Conservation (phyloP, 805 yeast genomes). For the Candida khao-thaluensis region DNA sequence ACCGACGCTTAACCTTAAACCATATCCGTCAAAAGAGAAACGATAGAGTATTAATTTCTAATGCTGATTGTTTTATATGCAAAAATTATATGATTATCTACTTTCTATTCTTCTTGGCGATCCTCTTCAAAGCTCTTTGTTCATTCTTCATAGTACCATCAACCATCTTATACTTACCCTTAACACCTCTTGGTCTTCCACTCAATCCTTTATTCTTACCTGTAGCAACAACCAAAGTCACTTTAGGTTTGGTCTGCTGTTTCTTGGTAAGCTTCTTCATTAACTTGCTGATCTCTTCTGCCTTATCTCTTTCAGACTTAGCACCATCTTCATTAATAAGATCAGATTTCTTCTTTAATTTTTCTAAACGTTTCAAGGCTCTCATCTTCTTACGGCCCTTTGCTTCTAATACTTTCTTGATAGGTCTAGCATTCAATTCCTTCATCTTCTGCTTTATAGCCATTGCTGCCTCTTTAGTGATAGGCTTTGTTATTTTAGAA, state of each 20-base stretch:
- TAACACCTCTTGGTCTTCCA: conserved; percentile 96
- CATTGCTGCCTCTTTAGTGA: conserved; percentile 76
- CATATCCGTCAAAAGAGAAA: too few relatives aligned
- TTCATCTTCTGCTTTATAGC: conserved; percentile 44
- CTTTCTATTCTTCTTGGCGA: conserved; percentile 81
- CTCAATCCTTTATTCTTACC: conserved; percentile 82
- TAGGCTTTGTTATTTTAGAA: conserved; percentile 83
- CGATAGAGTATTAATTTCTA: too few relatives aligned
- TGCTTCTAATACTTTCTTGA: conserved; percentile 98
- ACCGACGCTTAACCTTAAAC: too few relatives aligned
- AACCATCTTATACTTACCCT: conserved; percentile 98
- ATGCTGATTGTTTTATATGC: too few relatives aligned
- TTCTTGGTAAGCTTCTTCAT: conserved; percentile 77
- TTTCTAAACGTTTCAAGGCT: conserved; percentile 82
- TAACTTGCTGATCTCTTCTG: conserved; percentile 85
- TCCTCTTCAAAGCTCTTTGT: conserved; percentile 87
- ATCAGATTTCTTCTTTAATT: conserved; percentile 89
- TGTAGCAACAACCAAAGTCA: conserved; percentile 82
- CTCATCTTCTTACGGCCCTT: conserved; percentile 94
- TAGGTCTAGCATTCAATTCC: conserved; percentile 92
- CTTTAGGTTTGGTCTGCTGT: conserved; percentile 73
- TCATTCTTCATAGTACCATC: conserved; percentile 98
- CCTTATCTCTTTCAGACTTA: conserved; percentile 90
- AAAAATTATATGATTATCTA: too few relatives aligned
- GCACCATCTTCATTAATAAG: conserved; percentile 82